Percentiles rank a stretch among this genome's conserved stretches.
phyloP scores from a whole-genome alignment of 108 stramenopile species.

The Cyclotella baltica region DNA sequence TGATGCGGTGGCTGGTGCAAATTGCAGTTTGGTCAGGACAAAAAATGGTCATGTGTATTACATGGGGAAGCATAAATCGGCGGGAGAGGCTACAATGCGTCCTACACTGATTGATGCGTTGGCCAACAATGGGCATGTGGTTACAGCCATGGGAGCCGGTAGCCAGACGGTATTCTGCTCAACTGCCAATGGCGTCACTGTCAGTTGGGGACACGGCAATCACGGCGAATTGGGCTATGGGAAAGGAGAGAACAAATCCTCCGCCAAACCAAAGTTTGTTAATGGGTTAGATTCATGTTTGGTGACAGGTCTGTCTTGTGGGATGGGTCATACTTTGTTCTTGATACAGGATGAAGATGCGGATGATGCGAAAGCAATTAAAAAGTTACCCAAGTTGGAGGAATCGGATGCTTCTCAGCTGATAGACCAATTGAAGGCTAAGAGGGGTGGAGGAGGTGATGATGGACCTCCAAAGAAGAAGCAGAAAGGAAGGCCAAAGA shows the following conservation, averaged over 20 bases:
- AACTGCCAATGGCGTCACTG: conserved; percentile 76
- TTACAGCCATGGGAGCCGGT: conserved; percentile 69
- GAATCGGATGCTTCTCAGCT: conserved; percentile 40
- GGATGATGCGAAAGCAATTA: conserved; percentile 68
- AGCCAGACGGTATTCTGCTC: conserved; percentile 69
- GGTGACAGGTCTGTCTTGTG: conserved; percentile 73
- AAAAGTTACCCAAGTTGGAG: conserved; percentile 56
- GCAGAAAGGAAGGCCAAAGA: conserved; percentile 29
- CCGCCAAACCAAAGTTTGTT: conserved; percentile 84
- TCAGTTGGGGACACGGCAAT: conserved; percentile 86
- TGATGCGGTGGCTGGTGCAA: conserved; percentile 64
- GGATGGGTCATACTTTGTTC: conserved; percentile 84
- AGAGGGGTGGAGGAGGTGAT: conserved; percentile 28
- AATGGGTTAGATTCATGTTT: conserved; percentile 61
- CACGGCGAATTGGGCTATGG: conserved; percentile 84
- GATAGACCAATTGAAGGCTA: conserved; percentile 41
- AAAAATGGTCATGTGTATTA: conserved; percentile 88
- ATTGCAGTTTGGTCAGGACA: conserved; percentile 75
- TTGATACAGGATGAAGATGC: conserved; percentile 73
- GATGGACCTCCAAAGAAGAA: conserved; percentile 51
- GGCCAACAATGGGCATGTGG: conserved; percentile 89
- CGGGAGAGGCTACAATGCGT: conserved; percentile 85
- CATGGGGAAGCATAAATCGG: conserved; percentile 78
- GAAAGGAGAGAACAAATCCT: conserved; percentile 67
- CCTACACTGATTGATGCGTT: conserved; percentile 77